Evolutionary conservation across 108 stramenopile genomes (phyloP), one percentile per base, ranked within the genome.

Genomic region (Bacterosira constricta): DNA sequence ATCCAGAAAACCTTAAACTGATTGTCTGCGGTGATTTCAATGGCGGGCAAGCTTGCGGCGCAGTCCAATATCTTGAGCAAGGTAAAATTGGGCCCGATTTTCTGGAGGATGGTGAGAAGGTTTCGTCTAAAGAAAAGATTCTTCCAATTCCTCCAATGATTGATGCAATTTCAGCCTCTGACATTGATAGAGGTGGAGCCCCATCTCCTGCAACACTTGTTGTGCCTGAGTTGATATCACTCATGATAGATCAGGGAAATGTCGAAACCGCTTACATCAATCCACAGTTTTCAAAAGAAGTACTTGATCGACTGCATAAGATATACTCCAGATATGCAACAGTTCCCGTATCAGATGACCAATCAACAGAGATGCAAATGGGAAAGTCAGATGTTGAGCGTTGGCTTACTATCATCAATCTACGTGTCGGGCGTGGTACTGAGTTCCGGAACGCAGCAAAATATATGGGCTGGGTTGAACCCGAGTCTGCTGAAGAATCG

Each of bases 1-100:
- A 68, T 49, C 75, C 81, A 18, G 65, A 47, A 45, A 82, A 65
- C 65, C 57, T 77, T 2, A 77, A 73, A 7, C 27, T 91, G 42
- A 84, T 94, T 37, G 89, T 96, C 26, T 94, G 95, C 70, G 93
- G 95, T 7, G 95, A 96, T 67, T 91, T 96, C 59, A 96, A 96
- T 71, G 94, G 94, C 6, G 90, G 91, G 2, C 42, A 64, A 9
- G 94, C 92, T 66, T 89, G 85, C 60, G 94, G 88, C 10, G 90
- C 94, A 25, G 80, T 92, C 2, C 88, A 85, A 21, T 81, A 71
- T 29, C 56, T 95, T 34, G 94, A 95, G 73, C 79, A 85, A 45
- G 91, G 94, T 32, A 63, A 49, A 13, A 60, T 95, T 4, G 90
- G 85, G 27, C 77, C 87, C 39, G 80, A 64, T 13, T 92, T 95